phyloP scores from a whole-genome alignment of 2,329 filamentous ascomycete genomes.

The Alternaria novae-zelandiae region DNA sequence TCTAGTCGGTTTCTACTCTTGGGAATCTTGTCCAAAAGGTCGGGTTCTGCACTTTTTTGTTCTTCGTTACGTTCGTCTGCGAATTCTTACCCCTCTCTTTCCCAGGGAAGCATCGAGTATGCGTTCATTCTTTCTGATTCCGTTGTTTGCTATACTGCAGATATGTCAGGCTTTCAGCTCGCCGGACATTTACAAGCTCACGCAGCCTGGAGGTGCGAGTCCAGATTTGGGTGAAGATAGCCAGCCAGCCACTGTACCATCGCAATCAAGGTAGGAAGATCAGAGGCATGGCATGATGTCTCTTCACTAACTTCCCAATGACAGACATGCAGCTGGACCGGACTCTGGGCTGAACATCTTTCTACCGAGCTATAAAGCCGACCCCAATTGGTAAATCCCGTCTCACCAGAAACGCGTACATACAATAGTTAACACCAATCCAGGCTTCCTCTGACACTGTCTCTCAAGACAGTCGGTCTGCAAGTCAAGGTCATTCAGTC shows the following conservation, averaged over 20 bases:
- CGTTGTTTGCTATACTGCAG: constrained; percentile 2
- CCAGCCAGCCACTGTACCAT: constrained; percentile 4
- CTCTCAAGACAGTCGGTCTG: constrained; percentile 10
- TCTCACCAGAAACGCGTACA: neutral
- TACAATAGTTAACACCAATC: neutral
- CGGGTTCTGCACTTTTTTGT: neutral
- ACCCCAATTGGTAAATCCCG: constrained; percentile 6
- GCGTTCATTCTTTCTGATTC: constrained; percentile 6
- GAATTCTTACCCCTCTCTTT: neutral
- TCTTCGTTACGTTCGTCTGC: neutral
- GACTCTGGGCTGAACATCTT: constrained; percentile 8
- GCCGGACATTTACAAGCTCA: constrained; percentile 10
- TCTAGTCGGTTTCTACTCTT: neutral
- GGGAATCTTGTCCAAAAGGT: constrained; percentile 4
- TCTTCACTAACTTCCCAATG: neutral
- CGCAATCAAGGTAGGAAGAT: constrained; percentile 4
- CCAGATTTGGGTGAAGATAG: neutral
- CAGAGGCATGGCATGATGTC: neutral
- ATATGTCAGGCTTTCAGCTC: constrained; percentile 9
- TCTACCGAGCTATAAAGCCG: constrained; percentile 3
- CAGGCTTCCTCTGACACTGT: constrained; percentile 6
- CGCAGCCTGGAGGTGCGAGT: constrained; percentile 1
- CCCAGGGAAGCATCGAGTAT: neutral
- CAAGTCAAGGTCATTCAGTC: constrained; percentile 10
- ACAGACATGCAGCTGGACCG: constrained; percentile 6